Base-by-base conservation (phyloP, 192 early-diverging fungal genomes). In the Coemansia biformis region DNA sequence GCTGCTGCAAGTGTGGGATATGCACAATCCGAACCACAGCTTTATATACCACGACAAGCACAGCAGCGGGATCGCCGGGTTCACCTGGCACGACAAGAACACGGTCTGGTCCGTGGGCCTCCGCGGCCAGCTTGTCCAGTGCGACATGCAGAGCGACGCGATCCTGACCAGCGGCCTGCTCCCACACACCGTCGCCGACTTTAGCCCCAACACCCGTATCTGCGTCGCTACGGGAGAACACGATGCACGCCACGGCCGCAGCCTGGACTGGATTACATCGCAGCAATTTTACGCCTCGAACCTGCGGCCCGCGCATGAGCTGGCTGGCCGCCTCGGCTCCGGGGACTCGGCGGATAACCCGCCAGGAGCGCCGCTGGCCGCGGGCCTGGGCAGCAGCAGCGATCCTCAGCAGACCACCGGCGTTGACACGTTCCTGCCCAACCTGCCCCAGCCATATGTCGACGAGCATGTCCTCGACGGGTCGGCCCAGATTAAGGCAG, bases 1-100 rank as follows among this genome's bases (percentile, higher is more conserved):
- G 12, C 39, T 53, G 10, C 30, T 78, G 35, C 57, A 73, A 21
- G 45, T 78, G 17, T 78, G 76, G 76, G 70, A 78, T 19, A 67
- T 74, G 54, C 56, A 54, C 26, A 69, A 73, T 8, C 65, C 69
- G 1, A 56, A 64, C 61, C 65, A 69, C 52, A 63, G 53, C 44
- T 22, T 75, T 19, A 48, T 63, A 48, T 68, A 55, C 49, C 72
- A 75, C 19, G 57, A 75, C 43, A 54, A 51, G 41, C 65, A 68
- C 33, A 38, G n/a, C 18, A 48, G 38, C 5, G 26, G 22, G 19
- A 54, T 68, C 21, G 43, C 34, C 31, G 72, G 60, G 8, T 75
- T 75, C 42, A 47, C 57, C 1, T 75, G 72, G 72, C 59, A 59
- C 38, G 72, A 75, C 40, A 43, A 63, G n/a, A 47, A 75, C 52